Percentiles rank a stretch among this genome's conserved stretches.
Evolutionary conservation across 2,329 filamentous ascomycete species (phyloP).

Genomic region (Blastomyces percursus): DNA sequence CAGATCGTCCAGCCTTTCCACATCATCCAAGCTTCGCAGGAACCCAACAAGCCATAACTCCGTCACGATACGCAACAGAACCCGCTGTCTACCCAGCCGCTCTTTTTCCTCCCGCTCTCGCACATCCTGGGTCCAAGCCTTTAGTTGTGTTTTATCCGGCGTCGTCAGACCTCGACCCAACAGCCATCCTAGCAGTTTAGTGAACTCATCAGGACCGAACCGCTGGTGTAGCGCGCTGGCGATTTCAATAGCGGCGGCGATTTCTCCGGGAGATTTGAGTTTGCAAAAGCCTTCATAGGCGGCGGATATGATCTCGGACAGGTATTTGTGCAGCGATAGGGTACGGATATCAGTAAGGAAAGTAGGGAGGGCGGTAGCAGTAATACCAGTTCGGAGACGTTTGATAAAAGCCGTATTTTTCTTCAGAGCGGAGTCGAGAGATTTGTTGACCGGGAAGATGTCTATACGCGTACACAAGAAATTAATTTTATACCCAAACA

Average conservation of each 20-base stretch:
- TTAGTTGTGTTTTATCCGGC: conserved; percentile 74
- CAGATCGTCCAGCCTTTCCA: conserved; percentile 52
- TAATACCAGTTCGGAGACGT: conserved; percentile 81
- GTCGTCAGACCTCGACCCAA: conserved; percentile 83
- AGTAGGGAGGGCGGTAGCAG: conserved; percentile 63
- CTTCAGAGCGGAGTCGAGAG: conserved; percentile 88
- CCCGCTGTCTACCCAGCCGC: conserved; percentile 70
- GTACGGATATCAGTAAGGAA: conserved; percentile 85
- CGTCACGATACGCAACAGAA: conserved; percentile 79
- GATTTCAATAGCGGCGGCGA: conserved; percentile 83
- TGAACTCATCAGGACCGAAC: conserved; percentile 84
- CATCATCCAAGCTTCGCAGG: conserved; percentile 66
- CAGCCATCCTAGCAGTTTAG: conserved; percentile 82
- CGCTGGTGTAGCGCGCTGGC: conserved; percentile 92
- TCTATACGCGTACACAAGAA: conserved; percentile 40
- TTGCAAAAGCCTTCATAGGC: conserved; percentile 90
- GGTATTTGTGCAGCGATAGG: conserved; percentile 86
- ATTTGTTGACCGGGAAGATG: conserved; percentile 63
- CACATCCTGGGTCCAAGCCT: conserved; percentile 65
- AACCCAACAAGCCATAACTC: conserved; percentile 93
- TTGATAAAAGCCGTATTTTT: conserved; percentile 99
- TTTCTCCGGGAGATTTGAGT: conserved; percentile 82
- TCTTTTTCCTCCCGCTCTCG: conserved; percentile 96
- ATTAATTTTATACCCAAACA: not conserved
- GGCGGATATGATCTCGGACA: conserved; percentile 92